Percentiles rank a stretch among this genome's conserved stretches.
phyloP scores from a whole-genome alignment of 1,284 basidiomycete species.

The Rhodotorula glutinis region DNA sequence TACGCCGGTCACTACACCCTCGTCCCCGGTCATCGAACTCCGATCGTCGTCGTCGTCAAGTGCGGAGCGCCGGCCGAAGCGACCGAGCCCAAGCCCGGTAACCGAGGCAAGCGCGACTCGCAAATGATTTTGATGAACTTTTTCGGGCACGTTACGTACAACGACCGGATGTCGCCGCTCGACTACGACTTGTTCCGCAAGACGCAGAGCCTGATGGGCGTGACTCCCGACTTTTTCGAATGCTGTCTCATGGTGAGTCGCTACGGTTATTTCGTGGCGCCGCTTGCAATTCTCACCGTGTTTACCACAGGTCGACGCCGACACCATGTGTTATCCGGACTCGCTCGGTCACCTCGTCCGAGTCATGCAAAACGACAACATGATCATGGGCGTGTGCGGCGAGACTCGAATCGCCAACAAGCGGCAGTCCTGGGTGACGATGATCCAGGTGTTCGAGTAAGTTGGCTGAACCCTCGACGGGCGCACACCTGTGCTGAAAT shows the following conservation, averaged over 20 bases:
- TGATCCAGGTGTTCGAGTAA: constrained; percentile 73
- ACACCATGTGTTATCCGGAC: constrained; percentile 86
- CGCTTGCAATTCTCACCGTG: background rate
- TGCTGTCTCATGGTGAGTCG: constrained; percentile 85
- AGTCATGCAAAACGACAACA: constrained; percentile 95
- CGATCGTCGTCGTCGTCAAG: constrained; percentile 94
- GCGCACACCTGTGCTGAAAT: too few relatives aligned
- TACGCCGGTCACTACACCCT: constrained; percentile 94
- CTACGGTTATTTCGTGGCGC: background rate
- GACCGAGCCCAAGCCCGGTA: constrained; percentile 88
- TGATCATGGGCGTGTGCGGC: constrained; percentile 99
- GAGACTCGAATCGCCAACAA: constrained; percentile 99
- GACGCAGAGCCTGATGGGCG: constrained; percentile 92
- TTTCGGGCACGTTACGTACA: constrained; percentile 97
- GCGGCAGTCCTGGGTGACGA: constrained; percentile 93
- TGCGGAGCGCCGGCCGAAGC: constrained; percentile 81
- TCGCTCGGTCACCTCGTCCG: constrained; percentile 85
- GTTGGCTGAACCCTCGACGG: too few relatives aligned
- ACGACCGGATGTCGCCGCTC: constrained; percentile 95
- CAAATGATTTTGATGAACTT: constrained; percentile 99
- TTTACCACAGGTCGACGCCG: constrained; percentile 80
- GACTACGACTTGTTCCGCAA: constrained; percentile 99
- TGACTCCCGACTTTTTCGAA: constrained; percentile 99
- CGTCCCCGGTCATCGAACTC: constrained; percentile 73
- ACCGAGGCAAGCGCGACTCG: constrained; percentile 97